Percentiles rank a stretch among this genome's conserved stretches.
Conservation (phyloP, 148 eudicot species). For the Amaranthus hypochondriacus region DNA sequence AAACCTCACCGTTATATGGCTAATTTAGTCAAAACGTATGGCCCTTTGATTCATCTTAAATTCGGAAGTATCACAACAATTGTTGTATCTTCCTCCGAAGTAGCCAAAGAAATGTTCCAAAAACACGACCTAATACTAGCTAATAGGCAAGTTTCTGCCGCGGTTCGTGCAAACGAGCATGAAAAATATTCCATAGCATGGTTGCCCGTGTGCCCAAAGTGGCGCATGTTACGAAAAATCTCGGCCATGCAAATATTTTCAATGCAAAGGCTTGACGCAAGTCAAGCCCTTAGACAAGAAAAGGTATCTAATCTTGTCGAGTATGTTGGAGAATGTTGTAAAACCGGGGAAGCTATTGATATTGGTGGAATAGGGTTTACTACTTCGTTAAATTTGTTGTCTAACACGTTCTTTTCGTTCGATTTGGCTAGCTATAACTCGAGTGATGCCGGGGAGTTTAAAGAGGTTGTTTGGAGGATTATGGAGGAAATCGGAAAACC, state of each 20-base stretch:
- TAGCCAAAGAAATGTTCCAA: constrained; percentile 17
- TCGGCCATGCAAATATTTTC: neutral
- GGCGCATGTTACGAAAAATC: constrained; percentile 3
- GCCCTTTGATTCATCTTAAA: constrained; percentile 1
- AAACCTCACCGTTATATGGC: constrained; percentile 7
- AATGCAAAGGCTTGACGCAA: constrained; percentile 1
- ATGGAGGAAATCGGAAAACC: constrained; percentile 16
- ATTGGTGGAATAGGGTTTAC: constrained; percentile 5
- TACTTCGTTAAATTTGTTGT: constrained; percentile 8
- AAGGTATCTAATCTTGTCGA: constrained; percentile 1
- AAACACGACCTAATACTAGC: constrained; percentile 6
- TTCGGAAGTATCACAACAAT: constrained; percentile 7
- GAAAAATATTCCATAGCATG: constrained; percentile 7
- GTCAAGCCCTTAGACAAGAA: constrained; percentile 12
- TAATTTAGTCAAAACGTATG: neutral
- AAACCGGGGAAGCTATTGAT: neutral
- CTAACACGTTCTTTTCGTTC: constrained; percentile 9
- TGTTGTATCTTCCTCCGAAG: neutral
- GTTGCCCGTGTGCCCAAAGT: constrained; percentile 11
- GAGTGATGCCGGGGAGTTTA: constrained; percentile 12
- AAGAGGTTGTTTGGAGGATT: constrained; percentile 10
- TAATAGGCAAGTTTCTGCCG: constrained; percentile 15
- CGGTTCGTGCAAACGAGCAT: constrained; percentile 9
- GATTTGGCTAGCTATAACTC: constrained; percentile 13
- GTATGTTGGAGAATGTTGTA: neutral